Base-by-base conservation (phyloP, 345 rosid species). In the Atalantia buxifolia region DNA sequence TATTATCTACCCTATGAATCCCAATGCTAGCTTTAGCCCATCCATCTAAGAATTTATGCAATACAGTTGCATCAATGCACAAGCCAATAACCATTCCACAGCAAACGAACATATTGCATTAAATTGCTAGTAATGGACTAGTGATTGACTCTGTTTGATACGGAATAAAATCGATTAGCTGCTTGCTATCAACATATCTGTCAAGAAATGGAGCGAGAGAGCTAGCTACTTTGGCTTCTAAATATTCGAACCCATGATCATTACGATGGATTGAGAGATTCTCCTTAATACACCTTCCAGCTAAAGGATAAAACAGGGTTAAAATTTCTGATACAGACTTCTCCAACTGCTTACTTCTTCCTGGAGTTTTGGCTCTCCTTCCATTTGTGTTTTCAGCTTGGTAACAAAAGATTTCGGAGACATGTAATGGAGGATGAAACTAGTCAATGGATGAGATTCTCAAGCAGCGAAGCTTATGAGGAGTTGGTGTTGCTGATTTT, bases 1-100 rank as follows among this genome's bases (percentile, higher is more conserved):
- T 53, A 18, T 53, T 16, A 31, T 10, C 12, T 13, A 72, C 65
- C 35, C 63, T 0, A 7, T 19, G 67, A 16, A 74, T 27, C 69
- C 82, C 81, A 16, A 12, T 9, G 33, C 63, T 7, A 2, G 84
- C 61, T 7, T n/a, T 72, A 3, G 83, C 77, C 83, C 78, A 72
- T 1, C 31, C 60, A 1, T 61, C 27, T 4, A 61, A 4, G 35
- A 83, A 83, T 4, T 53, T 60, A 22, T 25, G 59, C n/a, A 30
- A 38, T 10, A 66, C 25, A 5, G 69, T n/a, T n/a, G 77, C 79
- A 68, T 79, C 73, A 61, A 67, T 57, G 69, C 69, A 21, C 6
- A 70, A 8, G 10, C 70, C 85, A 36, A 82, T 22, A 9, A 72
- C 77, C 25, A 78, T 3, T 59, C 85, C 82, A 2, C 79, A 82